Conservation (phyloP, 2,329 filamentous ascomycete genomes). For the Aspergillus pseudoterreus region DNA sequence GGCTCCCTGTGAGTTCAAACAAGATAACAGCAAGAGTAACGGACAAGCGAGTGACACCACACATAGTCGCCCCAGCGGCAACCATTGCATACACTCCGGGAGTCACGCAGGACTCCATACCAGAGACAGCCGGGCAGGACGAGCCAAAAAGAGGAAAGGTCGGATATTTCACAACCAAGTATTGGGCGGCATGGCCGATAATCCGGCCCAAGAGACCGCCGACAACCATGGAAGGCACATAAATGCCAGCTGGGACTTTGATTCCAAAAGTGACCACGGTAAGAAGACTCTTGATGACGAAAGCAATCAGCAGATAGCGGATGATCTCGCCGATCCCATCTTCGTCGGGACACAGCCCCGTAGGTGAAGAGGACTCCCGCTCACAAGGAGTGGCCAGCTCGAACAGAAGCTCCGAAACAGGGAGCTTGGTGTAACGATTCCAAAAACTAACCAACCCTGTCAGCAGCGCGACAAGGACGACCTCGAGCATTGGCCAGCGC, state of each 20-base stretch:
- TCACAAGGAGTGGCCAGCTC: slow-evolving; percentile 88
- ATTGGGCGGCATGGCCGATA: slow-evolving; percentile 81
- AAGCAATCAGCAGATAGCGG: slow-evolving; percentile 67
- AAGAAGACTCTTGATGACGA: slow-evolving; percentile 83
- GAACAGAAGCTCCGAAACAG: slow-evolving; percentile 85
- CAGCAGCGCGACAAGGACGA: slow-evolving; percentile 77
- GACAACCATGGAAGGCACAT: slow-evolving; percentile 98
- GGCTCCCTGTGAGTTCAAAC: slow-evolving; percentile 90
- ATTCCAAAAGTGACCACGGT: slow-evolving; percentile 93
- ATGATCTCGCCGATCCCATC: slow-evolving; percentile 79
- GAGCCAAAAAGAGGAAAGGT: slow-evolving; percentile 66
- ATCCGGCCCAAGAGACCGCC: slow-evolving; percentile 87
- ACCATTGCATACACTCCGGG: slow-evolving; percentile 96
- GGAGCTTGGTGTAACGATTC: slow-evolving; percentile 84
- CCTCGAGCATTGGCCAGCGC: slow-evolving; percentile 77
- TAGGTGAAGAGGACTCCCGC: slow-evolving; percentile 57
- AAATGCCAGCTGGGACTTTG: slow-evolving; percentile 94
- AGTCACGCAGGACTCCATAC: slow-evolving; percentile 80
- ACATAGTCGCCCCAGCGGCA: slow-evolving; percentile 95
- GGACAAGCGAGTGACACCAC: slow-evolving; percentile 87
- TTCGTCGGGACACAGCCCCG: slow-evolving; percentile 73
- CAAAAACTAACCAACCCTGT: slow-evolving; percentile 88
- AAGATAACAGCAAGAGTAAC: slow-evolving; percentile 93
- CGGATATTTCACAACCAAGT: slow-evolving; percentile 70
- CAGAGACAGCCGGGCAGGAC: slow-evolving; percentile 62